phyloP scores from a whole-genome alignment of 306 rosid genomes.

The Corylus avellana region DNA sequence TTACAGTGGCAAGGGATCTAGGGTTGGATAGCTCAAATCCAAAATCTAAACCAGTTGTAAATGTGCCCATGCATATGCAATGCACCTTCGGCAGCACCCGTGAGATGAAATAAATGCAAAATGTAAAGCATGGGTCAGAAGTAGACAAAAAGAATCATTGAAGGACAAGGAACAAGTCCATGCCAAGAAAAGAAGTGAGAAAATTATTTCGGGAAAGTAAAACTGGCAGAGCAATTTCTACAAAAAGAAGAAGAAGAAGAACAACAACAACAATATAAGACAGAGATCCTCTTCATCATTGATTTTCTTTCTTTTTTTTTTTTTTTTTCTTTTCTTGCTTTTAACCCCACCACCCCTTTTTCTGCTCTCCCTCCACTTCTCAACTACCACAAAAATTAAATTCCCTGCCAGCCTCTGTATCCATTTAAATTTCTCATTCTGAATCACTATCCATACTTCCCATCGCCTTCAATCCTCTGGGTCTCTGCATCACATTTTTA shows the following conservation, averaged over 20 bases:
- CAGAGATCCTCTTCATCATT: neutral
- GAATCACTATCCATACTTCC: conserved; percentile 61
- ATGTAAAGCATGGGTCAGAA: neutral
- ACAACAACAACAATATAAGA: neutral
- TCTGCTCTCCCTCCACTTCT: conserved; percentile 7
- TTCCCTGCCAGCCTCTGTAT: neutral
- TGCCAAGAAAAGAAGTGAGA: neutral
- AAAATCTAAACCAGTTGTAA: neutral
- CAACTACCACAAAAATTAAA: neutral
- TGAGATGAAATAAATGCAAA: neutral
- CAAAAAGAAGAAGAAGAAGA: neutral
- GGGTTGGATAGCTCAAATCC: neutral
- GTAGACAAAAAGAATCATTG: neutral
- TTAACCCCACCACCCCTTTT: neutral
- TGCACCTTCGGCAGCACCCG: neutral
- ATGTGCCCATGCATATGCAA: neutral
- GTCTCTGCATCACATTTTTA: conserved; percentile 44
- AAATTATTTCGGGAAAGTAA: conserved; percentile 1
- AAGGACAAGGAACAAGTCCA: conserved; percentile 1
- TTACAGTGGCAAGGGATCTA: neutral
- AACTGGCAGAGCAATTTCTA: neutral
- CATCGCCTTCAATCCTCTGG: conserved; percentile 68
- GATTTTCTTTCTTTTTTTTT: neutral
- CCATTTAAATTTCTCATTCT: conserved; percentile 32
- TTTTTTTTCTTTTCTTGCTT: neutral